Conservation (phyloP, 805 yeast species). For the Nakazawaea ishiwadae region DNA sequence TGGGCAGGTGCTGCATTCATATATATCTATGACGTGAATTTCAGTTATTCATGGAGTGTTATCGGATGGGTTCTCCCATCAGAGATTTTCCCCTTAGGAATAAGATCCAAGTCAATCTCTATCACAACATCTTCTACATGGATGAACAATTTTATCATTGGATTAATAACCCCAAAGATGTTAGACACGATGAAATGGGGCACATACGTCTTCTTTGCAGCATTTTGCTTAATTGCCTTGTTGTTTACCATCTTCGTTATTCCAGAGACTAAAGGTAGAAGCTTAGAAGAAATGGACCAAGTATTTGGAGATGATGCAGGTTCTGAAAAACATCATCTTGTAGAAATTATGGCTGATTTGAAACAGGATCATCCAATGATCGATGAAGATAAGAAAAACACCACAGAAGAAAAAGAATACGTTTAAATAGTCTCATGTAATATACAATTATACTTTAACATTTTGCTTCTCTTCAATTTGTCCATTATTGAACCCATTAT, state of each 20-base stretch:
- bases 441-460: too few relatives aligned
- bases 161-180: conserved; percentile 43
- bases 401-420: too few relatives aligned
- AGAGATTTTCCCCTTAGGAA: conserved; percentile 47
- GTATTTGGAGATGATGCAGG: conserved; percentile 26
- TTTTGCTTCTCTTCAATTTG: too few relatives aligned
- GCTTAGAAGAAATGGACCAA: conserved; percentile 41
- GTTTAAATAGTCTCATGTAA: too few relatives aligned
- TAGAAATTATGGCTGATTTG: conserved; percentile 1
- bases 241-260: conserved; percentile 33
- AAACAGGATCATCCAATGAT: background rate
- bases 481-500: too few relatives aligned
- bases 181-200: conserved; percentile 33
- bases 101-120: conserved; percentile 49
- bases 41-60: conserved; percentile 42
- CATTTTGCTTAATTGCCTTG: conserved; percentile 27
- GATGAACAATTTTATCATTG: conserved; percentile 53
- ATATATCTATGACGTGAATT: conserved; percentile 41
- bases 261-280: conserved; percentile 41
- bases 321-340: background rate
- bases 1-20: conserved; percentile 43
- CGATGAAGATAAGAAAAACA: too few relatives aligned
- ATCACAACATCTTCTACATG: conserved; percentile 43
- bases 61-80: conserved; percentile 54
- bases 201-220: conserved; percentile 43